Conservation (phyloP, 805 yeast genomes). For the Starmerella floricola region DNA sequence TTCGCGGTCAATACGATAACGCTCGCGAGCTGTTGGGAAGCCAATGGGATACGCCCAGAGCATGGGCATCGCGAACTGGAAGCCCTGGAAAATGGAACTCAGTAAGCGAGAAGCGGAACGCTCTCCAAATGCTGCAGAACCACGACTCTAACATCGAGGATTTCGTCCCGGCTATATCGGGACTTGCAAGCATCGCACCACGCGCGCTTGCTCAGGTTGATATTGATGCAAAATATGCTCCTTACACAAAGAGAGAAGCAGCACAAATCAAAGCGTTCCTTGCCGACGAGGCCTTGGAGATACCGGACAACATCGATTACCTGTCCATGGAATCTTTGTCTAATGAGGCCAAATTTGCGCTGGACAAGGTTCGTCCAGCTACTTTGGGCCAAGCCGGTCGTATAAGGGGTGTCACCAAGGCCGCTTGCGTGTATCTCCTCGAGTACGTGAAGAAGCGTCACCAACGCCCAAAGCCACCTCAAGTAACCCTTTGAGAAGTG, state of each 20-base stretch:
- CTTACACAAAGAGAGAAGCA: conserved; percentile 62
- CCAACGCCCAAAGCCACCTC: neutral
- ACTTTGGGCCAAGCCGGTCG: conserved; percentile 93
- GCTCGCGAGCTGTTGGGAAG: conserved; percentile 38
- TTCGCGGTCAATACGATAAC: conserved; percentile 35
- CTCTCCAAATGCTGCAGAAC: conserved; percentile 27
- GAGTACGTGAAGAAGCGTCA: conserved; percentile 21
- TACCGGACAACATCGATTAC: conserved; percentile 65
- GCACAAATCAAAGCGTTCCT: conserved; percentile 62
- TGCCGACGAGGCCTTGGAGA: conserved; percentile 62
- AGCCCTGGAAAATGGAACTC: conserved; percentile 33
- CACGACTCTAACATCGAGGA: conserved; percentile 59
- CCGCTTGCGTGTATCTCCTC: conserved; percentile 72
- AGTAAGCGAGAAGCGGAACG: conserved; percentile 37
- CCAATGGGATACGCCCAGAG: conserved; percentile 39
- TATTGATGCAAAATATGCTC: conserved; percentile 73
- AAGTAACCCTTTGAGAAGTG: neutral
- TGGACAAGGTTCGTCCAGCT: conserved; percentile 67
- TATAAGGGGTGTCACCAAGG: conserved; percentile 90
- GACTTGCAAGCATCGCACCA: conserved; percentile 29
- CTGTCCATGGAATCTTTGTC: conserved; percentile 50
- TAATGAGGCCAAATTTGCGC: conserved; percentile 54
- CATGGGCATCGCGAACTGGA: conserved; percentile 47
- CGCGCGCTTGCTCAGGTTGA: conserved; percentile 50
- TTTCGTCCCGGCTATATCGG: conserved; percentile 30